phyloP scores from a whole-genome alignment of 2,329 filamentous ascomycete species.

The Scedosporium minutisporum region DNA sequence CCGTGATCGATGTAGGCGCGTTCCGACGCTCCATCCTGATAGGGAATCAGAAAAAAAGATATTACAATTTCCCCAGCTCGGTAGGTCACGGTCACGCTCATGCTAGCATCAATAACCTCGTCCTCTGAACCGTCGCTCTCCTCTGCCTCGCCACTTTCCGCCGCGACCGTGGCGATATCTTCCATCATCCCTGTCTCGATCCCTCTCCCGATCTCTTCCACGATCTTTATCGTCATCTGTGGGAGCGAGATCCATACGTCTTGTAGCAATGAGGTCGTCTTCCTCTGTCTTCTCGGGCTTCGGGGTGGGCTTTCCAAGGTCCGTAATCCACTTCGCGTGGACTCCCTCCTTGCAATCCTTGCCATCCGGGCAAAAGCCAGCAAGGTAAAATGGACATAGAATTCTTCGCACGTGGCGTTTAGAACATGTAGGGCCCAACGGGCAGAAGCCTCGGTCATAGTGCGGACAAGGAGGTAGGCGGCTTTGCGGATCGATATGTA shows the following conservation, averaged over 20 bases:
- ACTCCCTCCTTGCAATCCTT: conserved; percentile 66
- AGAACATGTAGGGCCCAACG: conserved; percentile 74
- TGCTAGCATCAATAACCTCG: not conserved
- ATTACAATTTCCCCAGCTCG: too few relatives aligned
- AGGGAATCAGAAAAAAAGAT: too few relatives aligned
- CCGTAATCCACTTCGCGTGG: conserved; percentile 72
- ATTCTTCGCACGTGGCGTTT: conserved; percentile 80
- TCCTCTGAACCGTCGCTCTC: conserved; percentile 19
- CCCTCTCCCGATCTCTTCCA: conserved; percentile 18
- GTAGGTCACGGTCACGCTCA: too few relatives aligned
- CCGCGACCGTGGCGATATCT: conserved; percentile 19
- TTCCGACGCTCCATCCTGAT: too few relatives aligned
- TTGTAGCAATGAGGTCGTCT: conserved; percentile 25
- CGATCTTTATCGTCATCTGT: conserved; percentile 27
- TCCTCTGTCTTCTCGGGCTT: conserved; percentile 57
- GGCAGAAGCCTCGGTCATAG: conserved; percentile 92
- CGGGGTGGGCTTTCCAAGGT: conserved; percentile 65
- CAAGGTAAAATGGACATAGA: conserved; percentile 77
- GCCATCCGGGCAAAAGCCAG: conserved; percentile 87
- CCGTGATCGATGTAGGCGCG: too few relatives aligned
- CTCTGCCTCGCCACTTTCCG: conserved; percentile 25
- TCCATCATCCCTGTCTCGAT: conserved; percentile 17
- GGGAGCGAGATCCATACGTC: conserved; percentile 19
- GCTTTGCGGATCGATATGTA: conserved; percentile 77
- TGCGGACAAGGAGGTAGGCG: conserved; percentile 75